Base-by-base conservation (phyloP, 139 green algal species). In the Medakamo hakoo region DNA sequence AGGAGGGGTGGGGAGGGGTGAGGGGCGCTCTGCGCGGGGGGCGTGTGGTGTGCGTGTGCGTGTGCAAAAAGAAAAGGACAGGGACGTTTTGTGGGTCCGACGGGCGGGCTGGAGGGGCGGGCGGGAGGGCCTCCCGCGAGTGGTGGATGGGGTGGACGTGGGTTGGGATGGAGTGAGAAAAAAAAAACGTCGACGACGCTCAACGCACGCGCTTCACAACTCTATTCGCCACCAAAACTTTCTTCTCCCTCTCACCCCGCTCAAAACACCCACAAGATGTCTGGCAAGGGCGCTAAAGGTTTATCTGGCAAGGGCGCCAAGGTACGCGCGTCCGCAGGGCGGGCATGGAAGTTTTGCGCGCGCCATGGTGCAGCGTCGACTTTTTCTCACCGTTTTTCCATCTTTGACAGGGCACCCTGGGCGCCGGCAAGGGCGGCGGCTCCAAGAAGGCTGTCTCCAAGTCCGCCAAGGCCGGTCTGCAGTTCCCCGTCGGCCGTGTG, bases 401-500 rank as follows among this genome's bases (percentile, higher is more conserved):
- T 18, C 23, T 63, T 63, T 63, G 59, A 55, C 49, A 21, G 5
- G 0, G 24, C 57, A 27, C 18, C 4, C 5, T 23, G 24, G 72
- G 73, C 30, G 74, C 75, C 55, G 52, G 31, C 29, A 80, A 78
- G 59, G 76, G 73, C 52, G 82, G 73, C 59, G 75, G 86, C 69
- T 86, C 88, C 71, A 88, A 90, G 76, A 87, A 82, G 71, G n/a
- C n/a, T 61, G 66, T 40, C 68, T 76, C 66, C 82, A 81, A 82
- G 77, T 52, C 83, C 24, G 74, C 79, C 3, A 76, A 82, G 56
- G 88, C 88, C 30, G 88, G 88, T 21, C 79, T 97, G 60, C 91
- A 96, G 72, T 99, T 98, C 73, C 93, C 93, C 62, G 92, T 99
- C 31, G 93, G 92, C 29, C 83, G 92, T 82, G 94, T 97, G 60